Conservation (phyloP, 2,329 filamentous ascomycete genomes). For the Metarhizium album region DNA sequence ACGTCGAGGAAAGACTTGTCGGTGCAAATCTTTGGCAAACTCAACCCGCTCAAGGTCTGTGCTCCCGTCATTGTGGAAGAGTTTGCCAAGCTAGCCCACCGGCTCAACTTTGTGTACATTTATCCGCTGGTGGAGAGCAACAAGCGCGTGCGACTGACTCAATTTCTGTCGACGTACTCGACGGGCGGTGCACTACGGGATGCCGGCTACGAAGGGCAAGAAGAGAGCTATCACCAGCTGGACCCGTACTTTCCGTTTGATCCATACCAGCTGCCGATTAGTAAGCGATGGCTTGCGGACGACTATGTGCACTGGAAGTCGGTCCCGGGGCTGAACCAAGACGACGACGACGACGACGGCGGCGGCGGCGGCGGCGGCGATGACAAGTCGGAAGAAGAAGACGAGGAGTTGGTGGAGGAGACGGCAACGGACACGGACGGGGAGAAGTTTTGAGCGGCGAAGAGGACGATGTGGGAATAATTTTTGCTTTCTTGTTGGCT, state of each 20-base stretch:
- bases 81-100: conserved; percentile 78
- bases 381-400: conserved; percentile 34
- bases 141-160: conserved; percentile 73
- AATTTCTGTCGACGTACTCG: conserved; percentile 50
- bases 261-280: conserved; percentile 81
- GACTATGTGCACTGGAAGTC: conserved; percentile 76
- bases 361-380: conserved; percentile 41
- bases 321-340: conserved; percentile 57
- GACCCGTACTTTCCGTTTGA: conserved; percentile 97
- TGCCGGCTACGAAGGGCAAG: conserved; percentile 36
- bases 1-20: conserved; percentile 64
- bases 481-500: conserved; percentile 5
- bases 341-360: conserved; percentile 43
- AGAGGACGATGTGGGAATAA: conserved; percentile 9
- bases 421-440: conserved; percentile 40
- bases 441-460: conserved; percentile 23
- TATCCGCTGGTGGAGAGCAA: conserved; percentile 83
- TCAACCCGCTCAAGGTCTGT: conserved; percentile 94
- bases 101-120: conserved; percentile 81
- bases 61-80: conserved; percentile 82
- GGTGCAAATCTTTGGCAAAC: conserved; percentile 70
- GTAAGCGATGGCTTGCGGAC: conserved; percentile 75
- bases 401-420: conserved; percentile 35
- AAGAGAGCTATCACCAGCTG: conserved; percentile 72
- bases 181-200: conserved; percentile 45